Conservation (phyloP, 345 rosid species). For the Linum lewisii region DNA sequence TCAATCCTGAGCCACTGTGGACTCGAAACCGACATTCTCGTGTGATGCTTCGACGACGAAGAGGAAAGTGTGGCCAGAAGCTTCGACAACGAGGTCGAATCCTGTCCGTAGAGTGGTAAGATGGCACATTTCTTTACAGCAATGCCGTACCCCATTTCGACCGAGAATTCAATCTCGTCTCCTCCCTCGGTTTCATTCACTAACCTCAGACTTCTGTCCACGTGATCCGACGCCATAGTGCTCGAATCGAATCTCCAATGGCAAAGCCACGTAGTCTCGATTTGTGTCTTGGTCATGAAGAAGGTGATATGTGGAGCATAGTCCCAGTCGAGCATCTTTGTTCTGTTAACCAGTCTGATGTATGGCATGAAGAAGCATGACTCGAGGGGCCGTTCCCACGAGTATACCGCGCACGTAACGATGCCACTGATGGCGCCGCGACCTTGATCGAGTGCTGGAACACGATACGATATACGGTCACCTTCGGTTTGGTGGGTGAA, state of each 20-base stretch:
- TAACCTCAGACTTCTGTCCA: background rate
- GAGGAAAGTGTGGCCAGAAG: background rate
- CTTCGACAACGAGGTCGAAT: background rate
- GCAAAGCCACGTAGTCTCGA: constrained; percentile 1
- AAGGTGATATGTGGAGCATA: constrained; percentile 6
- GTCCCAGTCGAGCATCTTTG: background rate
- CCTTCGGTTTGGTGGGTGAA: background rate
- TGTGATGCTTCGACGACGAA: background rate
- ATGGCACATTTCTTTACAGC: background rate
- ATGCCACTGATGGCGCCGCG: background rate
- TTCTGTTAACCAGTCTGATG: background rate
- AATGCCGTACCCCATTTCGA: constrained; percentile 5
- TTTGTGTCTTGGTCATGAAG: background rate
- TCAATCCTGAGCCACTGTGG: background rate
- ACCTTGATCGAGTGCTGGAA: background rate
- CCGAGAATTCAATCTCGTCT: background rate
- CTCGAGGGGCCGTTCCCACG: background rate
- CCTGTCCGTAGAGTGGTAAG: background rate
- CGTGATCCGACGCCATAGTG: background rate
- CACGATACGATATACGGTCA: background rate
- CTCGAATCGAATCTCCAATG: background rate
- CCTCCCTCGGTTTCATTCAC: background rate
- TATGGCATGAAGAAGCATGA: constrained; percentile 1
- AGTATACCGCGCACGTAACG: background rate
- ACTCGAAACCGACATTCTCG: background rate